These are phyloP conservation scores for Sophora flavescens DNA, from an alignment of 306 rosid genomes.

Conservation along the genomic window DNA sequence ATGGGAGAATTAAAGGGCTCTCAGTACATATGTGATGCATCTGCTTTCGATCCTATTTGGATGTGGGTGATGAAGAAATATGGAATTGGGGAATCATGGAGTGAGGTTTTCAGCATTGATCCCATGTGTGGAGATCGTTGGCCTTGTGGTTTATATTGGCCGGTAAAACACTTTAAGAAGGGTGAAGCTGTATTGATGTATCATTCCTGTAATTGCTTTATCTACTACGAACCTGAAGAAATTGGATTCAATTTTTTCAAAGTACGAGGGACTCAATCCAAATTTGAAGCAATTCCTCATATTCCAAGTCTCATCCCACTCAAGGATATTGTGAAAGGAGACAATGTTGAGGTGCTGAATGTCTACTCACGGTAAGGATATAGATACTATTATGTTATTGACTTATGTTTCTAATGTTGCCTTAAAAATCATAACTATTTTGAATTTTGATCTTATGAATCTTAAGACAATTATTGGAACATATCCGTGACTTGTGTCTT, in stretches of 20 bases:
- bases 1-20: conserved; percentile 21
- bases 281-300: neutral
- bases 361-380: neutral
- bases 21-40: neutral
- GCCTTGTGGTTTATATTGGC: neutral
- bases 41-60: neutral
- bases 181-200: conserved; percentile 5
- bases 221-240: neutral
- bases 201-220: neutral
- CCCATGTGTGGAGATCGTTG: neutral
- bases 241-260: neutral
- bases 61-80: conserved; percentile 34
- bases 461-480: neutral
- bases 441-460: neutral
- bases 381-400: neutral
- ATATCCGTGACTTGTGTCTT: neutral
- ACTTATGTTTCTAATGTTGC: neutral
- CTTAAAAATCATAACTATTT: neutral
- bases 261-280: neutral
- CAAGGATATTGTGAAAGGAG: neutral
- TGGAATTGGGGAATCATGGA: conserved; percentile 38
- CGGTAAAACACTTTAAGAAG: neutral
- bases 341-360: conserved; percentile 11
- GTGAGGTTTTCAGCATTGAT: neutral
- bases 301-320: conserved; percentile 14